phyloP scores from a whole-genome alignment of 371 early-diverging fungal species.

The Mortierella sp. region DNA sequence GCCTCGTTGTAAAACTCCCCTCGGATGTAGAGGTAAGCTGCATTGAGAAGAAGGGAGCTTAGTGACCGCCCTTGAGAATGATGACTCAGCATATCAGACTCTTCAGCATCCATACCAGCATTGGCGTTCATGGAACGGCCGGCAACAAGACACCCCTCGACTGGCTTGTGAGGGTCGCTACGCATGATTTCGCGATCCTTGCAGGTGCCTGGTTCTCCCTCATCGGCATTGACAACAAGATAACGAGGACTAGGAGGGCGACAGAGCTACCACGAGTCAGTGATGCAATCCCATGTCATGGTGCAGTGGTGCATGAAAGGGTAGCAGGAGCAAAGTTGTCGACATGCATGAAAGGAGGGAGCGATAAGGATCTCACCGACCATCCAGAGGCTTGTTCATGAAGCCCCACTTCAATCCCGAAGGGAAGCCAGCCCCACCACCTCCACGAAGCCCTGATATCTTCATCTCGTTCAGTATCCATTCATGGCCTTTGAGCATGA shows the following conservation, averaged over 20 bases:
- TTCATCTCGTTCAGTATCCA: slow-evolving; percentile 99
- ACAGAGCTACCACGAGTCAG: no score
- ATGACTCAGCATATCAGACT: neutral
- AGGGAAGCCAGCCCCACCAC: slow-evolving; percentile 99
- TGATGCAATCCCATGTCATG: neutral
- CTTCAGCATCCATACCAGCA: slow-evolving; percentile 67
- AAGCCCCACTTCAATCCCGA: slow-evolving; percentile 98
- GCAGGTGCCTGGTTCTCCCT: slow-evolving; percentile 99
- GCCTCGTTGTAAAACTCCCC: slow-evolving; percentile 99
- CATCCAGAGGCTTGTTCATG: slow-evolving; percentile 94
- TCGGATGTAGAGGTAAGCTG: slow-evolving; percentile 97
- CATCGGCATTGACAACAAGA: slow-evolving; percentile 97
- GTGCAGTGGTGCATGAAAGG: no score
- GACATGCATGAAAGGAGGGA: no score
- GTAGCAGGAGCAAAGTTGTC: no score
- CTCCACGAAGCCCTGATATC: slow-evolving; percentile 94
- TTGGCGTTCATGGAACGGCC: slow-evolving; percentile 97
- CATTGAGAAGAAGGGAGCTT: neutral
- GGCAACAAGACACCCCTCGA: slow-evolving; percentile 97
- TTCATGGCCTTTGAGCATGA: slow-evolving; percentile 93
- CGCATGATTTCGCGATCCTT: slow-evolving; percentile 99
- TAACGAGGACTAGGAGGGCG: slow-evolving; percentile 92
- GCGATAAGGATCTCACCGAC: slow-evolving; percentile 62
- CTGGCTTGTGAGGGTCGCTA: slow-evolving; percentile 97
- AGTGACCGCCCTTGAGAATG: neutral